Percentiles rank a stretch among this genome's conserved stretches.
phyloP scores from a whole-genome alignment of 352 stramenopile species.

The Halophytophthora polymorphica region DNA sequence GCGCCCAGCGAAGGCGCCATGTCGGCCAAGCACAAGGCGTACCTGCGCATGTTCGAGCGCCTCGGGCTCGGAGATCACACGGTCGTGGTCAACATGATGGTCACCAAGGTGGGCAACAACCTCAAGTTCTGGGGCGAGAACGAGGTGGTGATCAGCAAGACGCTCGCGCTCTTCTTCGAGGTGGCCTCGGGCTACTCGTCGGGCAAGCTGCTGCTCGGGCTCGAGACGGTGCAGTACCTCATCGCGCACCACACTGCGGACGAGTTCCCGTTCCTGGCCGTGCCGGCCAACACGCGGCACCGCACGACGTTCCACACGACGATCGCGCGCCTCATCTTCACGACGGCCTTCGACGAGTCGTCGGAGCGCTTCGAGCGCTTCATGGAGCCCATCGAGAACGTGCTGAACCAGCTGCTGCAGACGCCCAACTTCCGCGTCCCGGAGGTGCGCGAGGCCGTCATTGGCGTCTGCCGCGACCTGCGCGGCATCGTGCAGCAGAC shows the following conservation, averaged over 20 bases:
- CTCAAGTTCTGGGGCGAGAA: constrained; percentile 98
- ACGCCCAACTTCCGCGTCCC: constrained; percentile 69
- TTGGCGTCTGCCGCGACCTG: constrained; percentile 96
- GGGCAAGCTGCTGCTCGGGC: constrained; percentile 95
- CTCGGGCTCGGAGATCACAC: constrained; percentile 97
- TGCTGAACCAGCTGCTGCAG: constrained; percentile 79
- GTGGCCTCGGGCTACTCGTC: constrained; percentile 96
- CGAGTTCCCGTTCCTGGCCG: constrained; percentile 96
- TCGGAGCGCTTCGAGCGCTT: constrained; percentile 96
- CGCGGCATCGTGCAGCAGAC: constrained; percentile 95
- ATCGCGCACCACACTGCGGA: constrained; percentile 96
- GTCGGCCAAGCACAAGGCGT: constrained; percentile 94
- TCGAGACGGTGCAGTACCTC: constrained; percentile 97
- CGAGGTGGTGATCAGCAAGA: constrained; percentile 95
- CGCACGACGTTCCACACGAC: constrained; percentile 98
- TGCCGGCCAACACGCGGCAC: constrained; percentile 92
- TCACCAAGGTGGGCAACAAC: constrained; percentile 99
- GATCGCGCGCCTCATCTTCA: constrained; percentile 95
- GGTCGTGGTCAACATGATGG: constrained; percentile 97
- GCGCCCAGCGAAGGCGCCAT: constrained; percentile 64
- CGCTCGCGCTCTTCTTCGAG: constrained; percentile 96
- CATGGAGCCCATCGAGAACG: constrained; percentile 91
- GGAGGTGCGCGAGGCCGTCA: constrained; percentile 88
- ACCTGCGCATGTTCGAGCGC: constrained; percentile 97
- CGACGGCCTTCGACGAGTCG: constrained; percentile 92